phyloP scores from a whole-genome alignment of 2,329 filamentous ascomycete genomes.

The Pleoardoris graminearum region DNA sequence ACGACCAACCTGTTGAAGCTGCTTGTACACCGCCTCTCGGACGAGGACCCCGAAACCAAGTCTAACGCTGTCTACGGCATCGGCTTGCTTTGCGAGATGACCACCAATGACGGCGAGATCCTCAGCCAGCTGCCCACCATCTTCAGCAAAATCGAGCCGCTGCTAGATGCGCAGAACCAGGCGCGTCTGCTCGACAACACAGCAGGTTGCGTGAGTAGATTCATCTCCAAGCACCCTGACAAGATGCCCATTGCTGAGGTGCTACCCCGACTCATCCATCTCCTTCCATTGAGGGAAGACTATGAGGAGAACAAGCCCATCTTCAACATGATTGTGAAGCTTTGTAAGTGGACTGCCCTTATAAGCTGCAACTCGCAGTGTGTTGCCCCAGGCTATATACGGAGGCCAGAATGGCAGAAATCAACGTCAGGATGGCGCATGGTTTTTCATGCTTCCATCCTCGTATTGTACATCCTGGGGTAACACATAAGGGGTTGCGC shows the following conservation, averaged over 20 bases:
- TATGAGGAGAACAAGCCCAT: constrained; percentile 96
- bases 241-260: constrained; percentile 79
- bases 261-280: constrained; percentile 74
- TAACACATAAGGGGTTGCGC: too few species aligned
- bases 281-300: constrained; percentile 88
- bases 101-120: constrained; percentile 72
- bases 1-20: constrained; percentile 77
- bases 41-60: constrained; percentile 89
- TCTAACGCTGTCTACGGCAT: constrained; percentile 93
- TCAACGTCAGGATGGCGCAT: too few species aligned
- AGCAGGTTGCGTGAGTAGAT: constrained; percentile 84
- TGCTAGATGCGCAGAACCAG: constrained; percentile 76
- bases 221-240: constrained; percentile 89
- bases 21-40: constrained; percentile 81
- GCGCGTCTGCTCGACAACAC: constrained; percentile 90
- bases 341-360: constrained; percentile 74
- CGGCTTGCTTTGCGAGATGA: constrained; percentile 82
- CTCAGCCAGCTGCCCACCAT: constrained; percentile 76
- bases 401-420: too few species aligned
- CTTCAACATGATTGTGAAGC: constrained; percentile 83
- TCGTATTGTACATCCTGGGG: too few species aligned
- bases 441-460: too few species aligned
- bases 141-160: constrained; percentile 81
- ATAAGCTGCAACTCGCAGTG: too few species aligned
- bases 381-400: not conserved